phyloP scores from a whole-genome alignment of 2,329 filamentous ascomycete species.

The Colletotrichum eremochloae region DNA sequence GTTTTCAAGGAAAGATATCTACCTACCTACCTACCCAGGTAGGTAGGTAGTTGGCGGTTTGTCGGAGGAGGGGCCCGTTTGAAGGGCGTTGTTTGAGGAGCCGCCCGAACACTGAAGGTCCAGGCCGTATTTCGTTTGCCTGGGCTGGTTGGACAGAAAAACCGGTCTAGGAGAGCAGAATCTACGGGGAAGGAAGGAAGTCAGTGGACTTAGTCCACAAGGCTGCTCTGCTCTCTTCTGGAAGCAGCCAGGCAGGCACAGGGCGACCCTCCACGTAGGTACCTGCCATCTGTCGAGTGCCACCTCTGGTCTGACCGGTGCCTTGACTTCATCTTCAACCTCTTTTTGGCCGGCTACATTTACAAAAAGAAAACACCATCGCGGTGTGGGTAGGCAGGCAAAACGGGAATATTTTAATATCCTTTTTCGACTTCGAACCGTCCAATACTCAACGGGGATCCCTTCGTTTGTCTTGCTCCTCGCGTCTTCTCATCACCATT shows the following conservation, averaged over 20 bases:
- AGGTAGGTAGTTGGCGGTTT: no score
- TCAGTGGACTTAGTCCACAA: neutral
- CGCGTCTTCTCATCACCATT: neutral
- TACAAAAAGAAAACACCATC: neutral
- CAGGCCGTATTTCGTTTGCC: neutral
- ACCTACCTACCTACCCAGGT: no score
- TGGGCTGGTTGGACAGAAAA: neutral
- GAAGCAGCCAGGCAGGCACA: conserved; percentile 1
- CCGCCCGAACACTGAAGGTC: neutral
- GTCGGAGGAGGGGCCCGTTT: neutral
- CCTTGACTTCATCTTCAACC: neutral
- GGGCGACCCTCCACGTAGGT: neutral
- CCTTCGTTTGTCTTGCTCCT: neutral
- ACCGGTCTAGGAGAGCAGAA: neutral
- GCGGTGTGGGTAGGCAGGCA: neutral
- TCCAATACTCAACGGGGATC: neutral
- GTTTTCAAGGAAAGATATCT: neutral
- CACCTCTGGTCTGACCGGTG: neutral
- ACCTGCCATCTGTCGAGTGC: neutral
- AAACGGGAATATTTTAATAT: neutral
- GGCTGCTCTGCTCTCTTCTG: neutral
- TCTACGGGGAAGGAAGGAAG: neutral
- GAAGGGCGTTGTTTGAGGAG: no score
- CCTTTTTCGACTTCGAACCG: neutral
- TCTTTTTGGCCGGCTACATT: neutral